Base-by-base conservation (phyloP, 495 filamentous ascomycete species). In the Penicillium simplicissimum region DNA sequence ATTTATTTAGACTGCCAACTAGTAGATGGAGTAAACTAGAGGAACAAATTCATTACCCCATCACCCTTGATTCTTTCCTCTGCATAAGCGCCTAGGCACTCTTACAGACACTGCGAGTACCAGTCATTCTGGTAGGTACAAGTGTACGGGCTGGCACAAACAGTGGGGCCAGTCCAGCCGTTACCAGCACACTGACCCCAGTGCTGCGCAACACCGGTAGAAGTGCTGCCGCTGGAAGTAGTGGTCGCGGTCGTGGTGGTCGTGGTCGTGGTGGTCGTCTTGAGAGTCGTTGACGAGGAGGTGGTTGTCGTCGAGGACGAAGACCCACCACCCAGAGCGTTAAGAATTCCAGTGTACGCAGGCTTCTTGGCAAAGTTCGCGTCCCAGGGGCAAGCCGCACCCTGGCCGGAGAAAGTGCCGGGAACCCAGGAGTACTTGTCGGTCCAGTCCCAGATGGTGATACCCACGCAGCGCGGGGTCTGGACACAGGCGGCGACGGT, bases 371-470 rank as follows among this genome's bases (percentile, higher is more conserved):
- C 71, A 25, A 83, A 79, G 55, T 85, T 77, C 53, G 74, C 76
- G 71, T 85, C 80, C 79, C 82, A 86, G 19, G 85, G 73, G 38
- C 74, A 64, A 3, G 83, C 80, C 8, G 73, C 80, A 11, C 84
- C 85, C 35, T 83, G 65, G 17, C 84, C 74, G 36, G 76, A 57
- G 66, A 89, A 89, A 0, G 76, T 75, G 28, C 65, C 63, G 0
- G 86, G 85, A 17, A 89, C 77, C 87, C 86, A 89, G 21, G 74
- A 79, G 71, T 86, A 84, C 71, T 83, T 68, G 65, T 88, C 86
- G 19, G 79, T 83, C 74, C 82, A 88, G 60, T 83, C 79, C 86
- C 86, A 88, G 59, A 86, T 79, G n/a, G 87, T 91, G 33, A 91
- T 76, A 6, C 88, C 90, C 3, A 90, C 79, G 65, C 90, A 93